phyloP scores from a whole-genome alignment of 2,329 filamentous ascomycete genomes.

The Cladorrhinum sp. region DNA sequence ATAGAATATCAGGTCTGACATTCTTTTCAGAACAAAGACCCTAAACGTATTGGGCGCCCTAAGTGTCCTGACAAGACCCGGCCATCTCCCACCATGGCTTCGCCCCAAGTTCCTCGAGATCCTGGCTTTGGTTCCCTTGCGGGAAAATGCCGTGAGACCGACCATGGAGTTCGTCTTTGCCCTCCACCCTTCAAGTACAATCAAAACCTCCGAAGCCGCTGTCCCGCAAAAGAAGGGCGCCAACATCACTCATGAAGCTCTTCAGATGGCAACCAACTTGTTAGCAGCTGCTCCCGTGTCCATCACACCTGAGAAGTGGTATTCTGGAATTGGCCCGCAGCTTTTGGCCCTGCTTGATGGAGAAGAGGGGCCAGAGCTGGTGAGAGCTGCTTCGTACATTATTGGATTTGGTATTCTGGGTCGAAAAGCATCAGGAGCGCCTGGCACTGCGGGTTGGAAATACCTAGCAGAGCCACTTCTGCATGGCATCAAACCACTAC shows the following conservation, averaged over 20 bases:
- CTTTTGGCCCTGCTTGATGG: constrained; percentile 62
- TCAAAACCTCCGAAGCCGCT: constrained; percentile 39
- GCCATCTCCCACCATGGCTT: constrained; percentile 58
- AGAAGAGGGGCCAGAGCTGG: constrained; percentile 53
- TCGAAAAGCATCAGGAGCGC: constrained; percentile 60
- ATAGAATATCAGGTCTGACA: constrained; percentile 26
- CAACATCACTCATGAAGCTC: constrained; percentile 65
- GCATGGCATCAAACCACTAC: constrained; percentile 23
- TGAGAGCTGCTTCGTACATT: constrained; percentile 58
- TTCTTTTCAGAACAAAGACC: constrained; percentile 43
- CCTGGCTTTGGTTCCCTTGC: constrained; percentile 59
- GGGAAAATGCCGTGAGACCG: constrained; percentile 61
- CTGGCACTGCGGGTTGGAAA: constrained; percentile 38
- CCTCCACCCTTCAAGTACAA: constrained; percentile 56
- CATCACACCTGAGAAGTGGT: constrained; percentile 57
- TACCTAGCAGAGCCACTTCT: constrained; percentile 26
- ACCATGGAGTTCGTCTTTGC: constrained; percentile 70
- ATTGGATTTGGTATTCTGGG: constrained; percentile 67
- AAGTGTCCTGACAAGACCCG: constrained; percentile 62
- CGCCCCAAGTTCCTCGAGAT: constrained; percentile 53
- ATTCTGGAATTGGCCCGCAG: constrained; percentile 58
- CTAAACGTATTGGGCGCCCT: constrained; percentile 55
- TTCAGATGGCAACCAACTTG: constrained; percentile 60
- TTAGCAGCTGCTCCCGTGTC: constrained; percentile 57
- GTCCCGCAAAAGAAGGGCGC: constrained; percentile 55